Conservation (phyloP, 768 basidiomycete species). For the Erythrobasidium yunnanense region DNA sequence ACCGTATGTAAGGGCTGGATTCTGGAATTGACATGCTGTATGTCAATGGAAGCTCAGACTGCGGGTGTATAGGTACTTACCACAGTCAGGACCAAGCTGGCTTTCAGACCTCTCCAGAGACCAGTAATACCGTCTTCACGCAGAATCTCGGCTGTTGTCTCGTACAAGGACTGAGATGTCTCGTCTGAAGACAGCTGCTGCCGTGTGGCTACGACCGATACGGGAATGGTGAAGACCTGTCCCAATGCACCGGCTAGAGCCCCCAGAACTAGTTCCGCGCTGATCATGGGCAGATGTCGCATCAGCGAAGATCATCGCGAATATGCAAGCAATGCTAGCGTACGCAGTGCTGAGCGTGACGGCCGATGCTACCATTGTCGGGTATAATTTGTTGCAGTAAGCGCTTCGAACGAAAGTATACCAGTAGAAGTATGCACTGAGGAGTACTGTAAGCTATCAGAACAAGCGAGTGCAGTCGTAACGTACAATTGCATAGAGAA, state of each 20-base stretch:
- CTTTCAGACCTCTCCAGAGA: slow-evolving; percentile 85
- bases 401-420: slow-evolving; percentile 79
- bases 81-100: slow-evolving; percentile 84
- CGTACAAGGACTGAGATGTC: slow-evolving; percentile 54
- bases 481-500: slow-evolving; percentile 80
- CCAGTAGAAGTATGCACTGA: slow-evolving; percentile 89
- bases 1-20: slow-evolving; percentile 45
- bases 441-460: not conserved
- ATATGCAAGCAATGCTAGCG: too few relatives aligned
- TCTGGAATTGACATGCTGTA: not conserved
- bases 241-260: slow-evolving; percentile 87
- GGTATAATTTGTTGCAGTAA: slow-evolving; percentile 60
- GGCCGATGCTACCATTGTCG: slow-evolving; percentile 45
- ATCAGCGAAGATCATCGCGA: too few relatives aligned
- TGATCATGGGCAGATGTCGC: too few relatives aligned
- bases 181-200: slow-evolving; percentile 64
- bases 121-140: slow-evolving; percentile 67
- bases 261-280: slow-evolving; percentile 66
- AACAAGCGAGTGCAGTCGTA: not conserved
- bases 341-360: slow-evolving; percentile 34
- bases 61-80: slow-evolving; percentile 62
- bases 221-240: slow-evolving; percentile 96
- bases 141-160: slow-evolving; percentile 73
- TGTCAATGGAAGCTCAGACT: not conserved
- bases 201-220: slow-evolving; percentile 90